Evolutionary conservation across 202 grass and related monocot genomes (phyloP), one percentile per base, ranked within the genome.

Genomic region (Elaeis oleifera): DNA sequence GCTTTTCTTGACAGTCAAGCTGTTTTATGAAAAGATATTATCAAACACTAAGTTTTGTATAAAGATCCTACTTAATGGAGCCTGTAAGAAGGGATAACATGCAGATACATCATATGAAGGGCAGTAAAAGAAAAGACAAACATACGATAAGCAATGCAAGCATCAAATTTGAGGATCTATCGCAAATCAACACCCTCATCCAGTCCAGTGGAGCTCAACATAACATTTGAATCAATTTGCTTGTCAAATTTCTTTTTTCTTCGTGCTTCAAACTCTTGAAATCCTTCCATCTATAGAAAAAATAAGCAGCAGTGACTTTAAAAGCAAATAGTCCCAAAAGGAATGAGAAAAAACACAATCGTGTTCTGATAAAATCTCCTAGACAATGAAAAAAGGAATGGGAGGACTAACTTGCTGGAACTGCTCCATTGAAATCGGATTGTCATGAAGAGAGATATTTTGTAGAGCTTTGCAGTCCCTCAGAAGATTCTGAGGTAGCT

Each of bases 141-240:
- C 36, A 44, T 44, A 44, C 36, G 13, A 44, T 44, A 44, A 44
- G 36, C 36, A 44, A 13, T 44, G 36, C 36, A 44, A 44, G 36
- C 36, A 44, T 13, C 36, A 44, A 44, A 31, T 31, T 31, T 44
- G 36, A 44, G 11, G 8, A 44, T 44, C 36, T 79, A 90, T 60
- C 49, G 65, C 29, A 84, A 54, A 75, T 97, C 92, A 32, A 91
- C 13, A 71, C 92, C 92, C 83, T 97, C 84, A 25, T 97, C 84
- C 26, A 97, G 74, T 44, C 68, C 88, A 0, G 74, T 78, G 23
- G 92, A 97, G 51, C 77, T 70, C 92, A 97, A 84, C 79, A 97
- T 89, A 20, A 97, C 92, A 77, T 81, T 89, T 15, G 92, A 91
- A 76, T 91, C 84, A 0, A 97, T 97, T 73, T 97, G 92, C 54